phyloP scores from a whole-genome alignment of 2,329 filamentous ascomycete genomes.

The Aspergillus ibericus region DNA sequence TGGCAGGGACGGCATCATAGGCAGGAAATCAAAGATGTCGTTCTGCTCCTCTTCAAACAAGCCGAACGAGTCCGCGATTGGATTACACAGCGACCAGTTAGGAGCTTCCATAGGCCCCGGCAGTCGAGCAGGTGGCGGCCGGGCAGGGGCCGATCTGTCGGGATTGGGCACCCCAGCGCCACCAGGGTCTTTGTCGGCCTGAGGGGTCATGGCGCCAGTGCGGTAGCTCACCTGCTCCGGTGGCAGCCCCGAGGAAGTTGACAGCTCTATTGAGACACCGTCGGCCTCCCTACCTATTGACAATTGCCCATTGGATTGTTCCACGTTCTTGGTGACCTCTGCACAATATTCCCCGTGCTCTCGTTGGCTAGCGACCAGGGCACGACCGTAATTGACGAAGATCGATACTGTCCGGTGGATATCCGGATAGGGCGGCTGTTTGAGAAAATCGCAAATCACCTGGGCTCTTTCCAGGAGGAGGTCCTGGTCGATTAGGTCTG shows the following conservation, averaged over 20 bases:
- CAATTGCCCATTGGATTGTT: neutral
- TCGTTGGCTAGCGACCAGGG: conserved; percentile 26
- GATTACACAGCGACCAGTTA: conserved; percentile 38
- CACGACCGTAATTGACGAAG: conserved; percentile 38
- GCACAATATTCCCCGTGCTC: neutral
- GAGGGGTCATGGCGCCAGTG: conserved; percentile 11
- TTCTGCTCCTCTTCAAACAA: conserved; percentile 39
- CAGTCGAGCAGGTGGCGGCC: conserved; percentile 26
- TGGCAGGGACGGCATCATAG: conserved; percentile 35
- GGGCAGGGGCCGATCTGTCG: conserved; percentile 20
- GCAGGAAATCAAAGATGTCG: conserved; percentile 39
- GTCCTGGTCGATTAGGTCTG: conserved; percentile 32
- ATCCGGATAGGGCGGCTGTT: conserved; percentile 38
- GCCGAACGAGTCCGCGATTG: conserved; percentile 39
- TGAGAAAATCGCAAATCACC: conserved; percentile 35
- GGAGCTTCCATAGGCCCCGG: conserved; percentile 34
- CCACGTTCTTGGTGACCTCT: neutral
- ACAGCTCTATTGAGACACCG: neutral
- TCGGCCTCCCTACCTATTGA: neutral
- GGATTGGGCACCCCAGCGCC: conserved; percentile 16
- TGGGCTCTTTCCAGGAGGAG: conserved; percentile 33
- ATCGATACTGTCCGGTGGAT: conserved; percentile 41
- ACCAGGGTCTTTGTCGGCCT: conserved; percentile 18
- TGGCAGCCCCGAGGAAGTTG: neutral
- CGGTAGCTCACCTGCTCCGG: neutral